Evolutionary conservation across 306 rosid genomes (phyloP), one percentile per base, ranked within the genome.

Genomic region (Trifolium fragiferum): DNA sequence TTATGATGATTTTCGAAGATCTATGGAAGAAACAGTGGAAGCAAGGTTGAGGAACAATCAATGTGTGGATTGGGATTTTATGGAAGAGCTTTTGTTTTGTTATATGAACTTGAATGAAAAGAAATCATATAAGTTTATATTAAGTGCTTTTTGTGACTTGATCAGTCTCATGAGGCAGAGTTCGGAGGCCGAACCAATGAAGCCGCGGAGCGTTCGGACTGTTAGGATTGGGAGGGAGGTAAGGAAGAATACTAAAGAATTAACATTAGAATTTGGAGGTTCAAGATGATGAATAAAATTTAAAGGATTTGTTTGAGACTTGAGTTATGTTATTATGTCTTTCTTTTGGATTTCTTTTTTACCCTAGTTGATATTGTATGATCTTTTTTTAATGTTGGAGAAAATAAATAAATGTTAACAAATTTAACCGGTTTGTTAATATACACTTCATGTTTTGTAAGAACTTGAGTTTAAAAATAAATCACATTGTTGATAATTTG

Each of bases 41-140:
- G 80, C 75, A 0, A 85, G 87, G 7, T 2, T 72, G 50, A 82
- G 65, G 14, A 78, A 82, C 7, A 27, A 80, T 3, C 86, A 80
- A 59, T 68, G 15, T 12, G 87, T 93, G 5, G 96, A 93, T 61
- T 93, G 98, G 97, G 87, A 83, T 43, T 93, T 91, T 84, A 81
- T 91, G 97, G 88, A 87, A 33, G 94, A 93, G 76, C 87, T 93
- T 67, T 71, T 93, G 76, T 85, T 88, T 59, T 76, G 81, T 58
- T 84, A 86, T 58, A 73, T 93, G 0, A 91, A 84, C 46, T 32
- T 89, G 6, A 93, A 93, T 58, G 88, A 93, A 18, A 90, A 91
- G 65, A 88, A 83, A 30, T 84, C 85, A 2, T 77, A 84, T 74
- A 87, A 77, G 77, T 89, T 82, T 72, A 84, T 93, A 35, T 79